Evolutionary conservation across 2,329 filamentous ascomycete genomes (phyloP).

Genomic region (Pseudonectria foliicola): DNA sequence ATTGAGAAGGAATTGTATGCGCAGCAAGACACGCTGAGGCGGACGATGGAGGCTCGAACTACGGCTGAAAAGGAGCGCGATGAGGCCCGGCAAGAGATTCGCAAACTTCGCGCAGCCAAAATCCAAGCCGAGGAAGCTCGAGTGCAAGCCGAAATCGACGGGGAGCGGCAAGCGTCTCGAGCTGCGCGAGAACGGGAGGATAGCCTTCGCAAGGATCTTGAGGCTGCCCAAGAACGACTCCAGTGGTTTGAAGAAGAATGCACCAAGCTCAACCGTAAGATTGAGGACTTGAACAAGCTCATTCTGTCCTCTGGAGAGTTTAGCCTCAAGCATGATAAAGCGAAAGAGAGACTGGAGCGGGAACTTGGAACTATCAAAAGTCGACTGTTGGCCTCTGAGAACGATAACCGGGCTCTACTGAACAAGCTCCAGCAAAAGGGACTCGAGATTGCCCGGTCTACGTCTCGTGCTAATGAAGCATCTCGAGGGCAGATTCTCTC

Average conservation of each 20-base stretch:
- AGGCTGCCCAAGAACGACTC: slow-evolving; percentile 68
- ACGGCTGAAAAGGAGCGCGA: slow-evolving; percentile 82
- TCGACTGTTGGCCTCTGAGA: slow-evolving; percentile 83
- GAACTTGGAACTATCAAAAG: slow-evolving; percentile 89
- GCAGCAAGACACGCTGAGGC: slow-evolving; percentile 83
- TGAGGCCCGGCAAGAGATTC: slow-evolving; percentile 79
- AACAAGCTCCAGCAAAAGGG: slow-evolving; percentile 98
- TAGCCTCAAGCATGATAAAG: slow-evolving; percentile 82
- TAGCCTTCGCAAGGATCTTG: slow-evolving; percentile 70
- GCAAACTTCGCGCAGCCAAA: slow-evolving; percentile 74
- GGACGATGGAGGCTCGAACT: slow-evolving; percentile 73
- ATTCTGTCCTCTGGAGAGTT: slow-evolving; percentile 87
- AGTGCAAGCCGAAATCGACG: slow-evolving; percentile 70
- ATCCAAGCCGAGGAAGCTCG: slow-evolving; percentile 80
- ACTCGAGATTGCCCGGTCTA: slow-evolving; percentile 86
- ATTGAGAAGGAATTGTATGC: slow-evolving; percentile 98
- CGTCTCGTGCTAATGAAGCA: slow-evolving; percentile 76
- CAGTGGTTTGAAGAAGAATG: slow-evolving; percentile 76
- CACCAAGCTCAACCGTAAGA: slow-evolving; percentile 65
- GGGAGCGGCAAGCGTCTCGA: slow-evolving; percentile 71
- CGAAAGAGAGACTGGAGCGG: slow-evolving; percentile 86
- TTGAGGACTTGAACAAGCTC: slow-evolving; percentile 79
- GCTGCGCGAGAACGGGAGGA: slow-evolving; percentile 75
- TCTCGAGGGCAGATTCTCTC: slow-evolving; percentile 69
- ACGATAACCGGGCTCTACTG: slow-evolving; percentile 88